Evolutionary conservation across 1,139 yeast species (phyloP), one percentile per base, ranked within the genome.

Genomic region (Keqinozyma sinolaborantium): DNA sequence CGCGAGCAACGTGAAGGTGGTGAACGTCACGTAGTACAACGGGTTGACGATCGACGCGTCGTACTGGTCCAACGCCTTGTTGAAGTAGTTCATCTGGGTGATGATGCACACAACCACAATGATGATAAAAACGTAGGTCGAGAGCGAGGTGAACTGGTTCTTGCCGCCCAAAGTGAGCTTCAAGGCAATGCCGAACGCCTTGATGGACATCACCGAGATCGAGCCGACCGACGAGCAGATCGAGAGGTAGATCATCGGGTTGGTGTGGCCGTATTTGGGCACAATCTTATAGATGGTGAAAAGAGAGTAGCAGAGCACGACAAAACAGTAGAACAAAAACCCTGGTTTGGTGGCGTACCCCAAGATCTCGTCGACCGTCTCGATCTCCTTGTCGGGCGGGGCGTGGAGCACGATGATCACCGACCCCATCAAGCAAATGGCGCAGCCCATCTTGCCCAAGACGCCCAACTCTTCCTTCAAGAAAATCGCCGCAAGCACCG

Each of bases 1-100:
- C 1, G 97, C 96, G 34, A 77, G 70, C 46, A 87, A 70, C 0
- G 96, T 88, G 35, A 85, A 86, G 1, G 96, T 87, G 25, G 97
- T 87, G 60, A 87, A 88, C 0, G 95, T 82, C 34, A 87, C 97
- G 51, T 88, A 87, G 61, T 87, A 87, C 40, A 87, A 67, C 20
- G 96, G 96, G 56, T 88, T 87, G 35, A 87, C 96, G 43, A 88
- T 84, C 1, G 95, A 85, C 3, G 96, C 87, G 53, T 87, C 96
- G 50, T 86, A 87, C 56, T 85, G 95, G 48, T 90, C 96, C 50
- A 87, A 70, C 0, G 96, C 96, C 63, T 86, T 87, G 69, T 87
- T 87, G 69, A 87, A 86, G 56, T 84, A 87, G 62, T 86, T 87
- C 96, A 87, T 86, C 58, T 87, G 97, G 3, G 95, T 85, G 46